Evolutionary conservation across 2,329 filamentous ascomycete genomes (phyloP), one percentile per base, ranked within the genome.

Genomic region (Epichloe amarillans): DNA sequence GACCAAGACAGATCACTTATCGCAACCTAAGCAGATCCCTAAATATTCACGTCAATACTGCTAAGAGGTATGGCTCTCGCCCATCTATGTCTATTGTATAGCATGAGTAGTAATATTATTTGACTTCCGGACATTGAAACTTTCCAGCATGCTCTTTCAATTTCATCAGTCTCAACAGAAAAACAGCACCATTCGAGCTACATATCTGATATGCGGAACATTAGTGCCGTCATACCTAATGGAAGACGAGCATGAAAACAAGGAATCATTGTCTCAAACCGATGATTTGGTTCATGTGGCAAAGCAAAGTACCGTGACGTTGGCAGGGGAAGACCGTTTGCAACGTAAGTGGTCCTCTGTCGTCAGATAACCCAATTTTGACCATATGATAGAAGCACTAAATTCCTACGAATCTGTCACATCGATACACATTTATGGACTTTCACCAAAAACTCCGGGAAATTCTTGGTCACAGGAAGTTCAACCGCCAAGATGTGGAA

Each of bases 381-480:
- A 55, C 49, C 54, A 52, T 60, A 47, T 45, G 12, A 2, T 57
- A 91, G 86, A 79, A 56, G 72, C 78, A 1, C 80, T 88, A 52
- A 70, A 73, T 14, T 74, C 79, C 15, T 94, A 91, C 57, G 75
- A 85, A 46, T 72, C 80, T n/a, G 80, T 95, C 50, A 76, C 74
- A 0, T 86, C 87, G 0, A 83, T 95, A 53, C 88, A 96, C 59
- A 71, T 97, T 42, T 97, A 97, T 70, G 95, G 89, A 60, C 78
- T 86, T 53, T 52, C 47, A 33, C 50, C 53, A 11, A 42, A 4
- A 3, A 17, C 23, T 4, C 14, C 26, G 12, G 30, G 35, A 5
- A 40, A 49, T n/a, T 47, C 42, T 15, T 53, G 49, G 46, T 36
- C 44, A 21, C 35, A 19, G n/a, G 40, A 50, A 19, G 11, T 11